These are phyloP conservation scores for Priceomyces haplophilus DNA, from an alignment of 805 yeast species.

Conservation along the genomic window DNA sequence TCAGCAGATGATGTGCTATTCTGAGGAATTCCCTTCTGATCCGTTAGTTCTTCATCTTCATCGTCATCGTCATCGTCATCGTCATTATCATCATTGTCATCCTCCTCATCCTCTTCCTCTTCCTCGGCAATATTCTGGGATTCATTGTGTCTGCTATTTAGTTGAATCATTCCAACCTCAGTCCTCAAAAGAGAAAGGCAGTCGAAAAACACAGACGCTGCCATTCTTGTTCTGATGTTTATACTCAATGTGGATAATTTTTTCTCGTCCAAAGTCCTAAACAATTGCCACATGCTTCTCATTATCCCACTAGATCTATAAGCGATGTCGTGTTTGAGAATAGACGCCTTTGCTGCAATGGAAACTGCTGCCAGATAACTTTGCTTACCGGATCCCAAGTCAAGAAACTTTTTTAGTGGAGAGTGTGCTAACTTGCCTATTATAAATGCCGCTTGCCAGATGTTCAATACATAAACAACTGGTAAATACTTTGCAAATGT, in stretches of 20 bases:
- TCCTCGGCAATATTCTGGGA: slow-evolving; percentile 23
- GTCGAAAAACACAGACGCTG: slow-evolving; percentile 91
- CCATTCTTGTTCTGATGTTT: slow-evolving; percentile 76
- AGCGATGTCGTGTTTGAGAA: slow-evolving; percentile 88
- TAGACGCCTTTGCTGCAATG: slow-evolving; percentile 73
- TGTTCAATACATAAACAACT: slow-evolving; percentile 70
- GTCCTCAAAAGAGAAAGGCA: slow-evolving; percentile 80
- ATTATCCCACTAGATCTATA: slow-evolving; percentile 90
- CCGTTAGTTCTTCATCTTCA: slow-evolving; percentile 28
- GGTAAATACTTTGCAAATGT: slow-evolving; percentile 77
- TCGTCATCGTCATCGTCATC: slow-evolving; percentile 22
- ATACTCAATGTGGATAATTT: slow-evolving; percentile 42
- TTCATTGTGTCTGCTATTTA: slow-evolving; percentile 36
- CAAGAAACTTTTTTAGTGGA: slow-evolving; percentile 61
- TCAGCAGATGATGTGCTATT: slow-evolving; percentile 15
- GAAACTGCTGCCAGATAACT: slow-evolving; percentile 66
- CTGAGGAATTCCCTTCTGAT: slow-evolving; percentile 22
- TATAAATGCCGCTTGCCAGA: slow-evolving; percentile 92
- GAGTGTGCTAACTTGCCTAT: slow-evolving; percentile 79
- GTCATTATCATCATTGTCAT: slow-evolving; percentile 17
- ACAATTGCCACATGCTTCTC: slow-evolving; percentile 90
- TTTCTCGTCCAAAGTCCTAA: slow-evolving; percentile 62
- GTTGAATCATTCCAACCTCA: slow-evolving; percentile 79
- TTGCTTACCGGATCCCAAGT: slow-evolving; percentile 66
- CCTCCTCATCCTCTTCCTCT: slow-evolving; percentile 25